phyloP scores from a whole-genome alignment of 331 rosid genomes.

The Dryas integrifolia region DNA sequence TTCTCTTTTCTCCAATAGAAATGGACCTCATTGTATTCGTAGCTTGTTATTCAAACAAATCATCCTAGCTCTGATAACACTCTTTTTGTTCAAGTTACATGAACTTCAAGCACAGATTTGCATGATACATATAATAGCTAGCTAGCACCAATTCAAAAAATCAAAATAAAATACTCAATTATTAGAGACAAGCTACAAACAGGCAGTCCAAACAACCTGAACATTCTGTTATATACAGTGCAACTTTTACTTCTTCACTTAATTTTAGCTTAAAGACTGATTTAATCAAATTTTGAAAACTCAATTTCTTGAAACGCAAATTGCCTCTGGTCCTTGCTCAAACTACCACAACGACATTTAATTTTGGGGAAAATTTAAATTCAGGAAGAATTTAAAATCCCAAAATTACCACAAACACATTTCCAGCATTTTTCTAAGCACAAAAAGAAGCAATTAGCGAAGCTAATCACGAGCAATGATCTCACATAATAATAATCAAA shows the following conservation, averaged over 20 bases:
- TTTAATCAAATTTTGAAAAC: background rate
- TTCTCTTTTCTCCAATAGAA: background rate
- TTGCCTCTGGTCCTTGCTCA: background rate
- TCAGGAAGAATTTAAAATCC: background rate
- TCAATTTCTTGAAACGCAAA: background rate
- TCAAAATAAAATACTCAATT: background rate
- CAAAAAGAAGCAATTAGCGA: background rate
- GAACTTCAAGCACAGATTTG: background rate
- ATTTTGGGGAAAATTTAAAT: background rate
- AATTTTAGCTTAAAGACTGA: background rate
- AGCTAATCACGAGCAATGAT: background rate
- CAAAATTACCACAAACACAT: background rate
- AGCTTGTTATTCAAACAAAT: background rate
- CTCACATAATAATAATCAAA: background rate
- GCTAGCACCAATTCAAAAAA: background rate
- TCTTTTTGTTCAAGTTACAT: background rate
- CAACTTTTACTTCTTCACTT: background rate
- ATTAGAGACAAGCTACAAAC: background rate
- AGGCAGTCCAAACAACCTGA: background rate
- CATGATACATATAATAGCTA: background rate
- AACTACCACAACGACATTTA: background rate
- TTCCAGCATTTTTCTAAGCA: background rate
- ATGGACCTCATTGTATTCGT: background rate
- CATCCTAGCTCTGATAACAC: background rate
- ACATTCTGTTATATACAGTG: background rate